Base-by-base conservation (phyloP, 1,284 basidiomycete genomes). In the Grifola frondosa region DNA sequence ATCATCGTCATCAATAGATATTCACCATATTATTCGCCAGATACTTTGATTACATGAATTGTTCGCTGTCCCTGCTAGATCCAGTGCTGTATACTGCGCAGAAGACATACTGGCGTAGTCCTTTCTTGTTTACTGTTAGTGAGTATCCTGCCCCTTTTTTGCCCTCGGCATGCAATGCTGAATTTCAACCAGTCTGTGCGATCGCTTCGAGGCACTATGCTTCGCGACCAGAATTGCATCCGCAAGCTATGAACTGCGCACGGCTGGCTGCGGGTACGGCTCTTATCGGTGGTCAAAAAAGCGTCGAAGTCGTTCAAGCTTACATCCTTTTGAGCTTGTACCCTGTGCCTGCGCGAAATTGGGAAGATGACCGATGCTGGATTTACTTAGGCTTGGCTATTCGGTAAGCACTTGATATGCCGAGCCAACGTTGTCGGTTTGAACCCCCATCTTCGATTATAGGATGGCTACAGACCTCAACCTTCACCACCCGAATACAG, bases 391-490 rank as follows among this genome's bases (percentile, higher is more conserved):
- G 88, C 10, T 68, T 89, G 9, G 88, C 85, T 7, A 88, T 91
- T 49, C 73, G 86, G 84, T 80, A 53, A 15, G 31, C 52, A 6
- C 10, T 26, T 19, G 31, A 31, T 37, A 9, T 41, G 28, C 29
- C 15, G 8, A 20, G 24, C 6, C 23, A 35, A 13, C 19, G 31
- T 11, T 17, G 20, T 17, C 11, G 3, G 4, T 24, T 26, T 4
- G 37, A 17, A 16, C 17, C 35, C 37, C 13, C 41, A 39, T 29
- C 46, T 40, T 29, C 16, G 13, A 37, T 19, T 17, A 25, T 46
- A 85, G 86, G 59, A 78, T 88, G 48, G 91, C 91, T 1, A 85
- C 80, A 20, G 91, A 92, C 60, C 74, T 93, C 36, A 91, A 92
- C 53, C 72, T 94, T 34, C 87, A 94, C 54, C 74, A 86, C 32